These are phyloP conservation scores for Cercospora janseana DNA, from an alignment of 2,329 filamentous ascomycete genomes.

Conservation along the genomic window DNA sequence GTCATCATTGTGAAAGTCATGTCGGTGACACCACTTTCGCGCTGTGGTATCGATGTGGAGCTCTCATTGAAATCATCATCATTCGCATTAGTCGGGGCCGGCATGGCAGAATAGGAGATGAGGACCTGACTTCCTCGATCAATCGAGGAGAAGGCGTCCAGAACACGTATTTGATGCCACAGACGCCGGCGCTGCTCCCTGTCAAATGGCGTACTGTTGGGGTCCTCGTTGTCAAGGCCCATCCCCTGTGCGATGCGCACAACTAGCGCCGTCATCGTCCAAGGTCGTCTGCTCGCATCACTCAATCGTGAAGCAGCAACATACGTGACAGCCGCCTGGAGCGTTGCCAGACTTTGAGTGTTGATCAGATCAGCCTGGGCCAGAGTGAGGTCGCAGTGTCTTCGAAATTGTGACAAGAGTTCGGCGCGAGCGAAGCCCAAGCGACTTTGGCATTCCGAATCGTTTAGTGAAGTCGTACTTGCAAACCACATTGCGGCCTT, in stretches of 20 bases:
- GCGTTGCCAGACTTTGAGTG: constrained; percentile 33
- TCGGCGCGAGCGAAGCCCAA: constrained; percentile 22
- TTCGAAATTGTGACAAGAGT: constrained; percentile 28
- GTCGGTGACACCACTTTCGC: constrained; percentile 29
- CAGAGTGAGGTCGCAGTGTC: constrained; percentile 31
- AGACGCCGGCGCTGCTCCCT: constrained; percentile 35
- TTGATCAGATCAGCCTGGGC: constrained; percentile 36
- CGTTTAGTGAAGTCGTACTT: constrained; percentile 33
- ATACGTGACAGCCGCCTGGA: constrained; percentile 35
- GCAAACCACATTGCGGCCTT: constrained; percentile 35
- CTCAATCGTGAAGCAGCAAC: constrained; percentile 27
- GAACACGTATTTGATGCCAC: constrained; percentile 35
- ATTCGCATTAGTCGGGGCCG: constrained; percentile 34
- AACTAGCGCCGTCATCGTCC: constrained; percentile 34
- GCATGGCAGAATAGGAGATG: constrained; percentile 26
- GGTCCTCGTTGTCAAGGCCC: constrained; percentile 32
- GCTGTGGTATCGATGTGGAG: constrained; percentile 21
- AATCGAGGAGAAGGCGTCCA: constrained; percentile 33
- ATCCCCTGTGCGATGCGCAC: constrained; percentile 36
- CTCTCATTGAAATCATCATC: constrained; percentile 34
- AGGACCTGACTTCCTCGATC: constrained; percentile 35
- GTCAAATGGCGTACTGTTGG: constrained; percentile 28
- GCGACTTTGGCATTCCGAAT: constrained; percentile 30
- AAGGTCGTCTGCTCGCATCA: constrained; percentile 32
- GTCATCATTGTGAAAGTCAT: constrained; percentile 31